Evolutionary conservation across 805 yeast species (phyloP).

Genomic region (Starmera dryadoides): DNA sequence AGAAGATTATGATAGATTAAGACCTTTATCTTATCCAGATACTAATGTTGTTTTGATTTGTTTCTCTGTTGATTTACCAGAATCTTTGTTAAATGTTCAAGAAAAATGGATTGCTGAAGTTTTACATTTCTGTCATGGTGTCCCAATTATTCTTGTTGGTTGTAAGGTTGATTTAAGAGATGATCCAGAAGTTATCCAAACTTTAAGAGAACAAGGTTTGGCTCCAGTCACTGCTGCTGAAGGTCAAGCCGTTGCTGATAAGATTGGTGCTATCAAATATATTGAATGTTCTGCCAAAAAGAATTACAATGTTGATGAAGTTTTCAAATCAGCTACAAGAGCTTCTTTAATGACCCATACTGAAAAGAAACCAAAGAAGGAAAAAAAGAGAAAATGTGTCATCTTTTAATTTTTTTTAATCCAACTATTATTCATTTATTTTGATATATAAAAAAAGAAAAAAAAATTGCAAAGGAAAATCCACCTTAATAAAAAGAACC

Average conservation of each 20-base stretch:
- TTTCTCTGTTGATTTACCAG: constrained; percentile 87
- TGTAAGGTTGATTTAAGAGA: constrained; percentile 86
- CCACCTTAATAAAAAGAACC: no score
- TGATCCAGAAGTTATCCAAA: constrained; percentile 71
- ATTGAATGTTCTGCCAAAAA: constrained; percentile 91
- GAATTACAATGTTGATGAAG: constrained; percentile 88
- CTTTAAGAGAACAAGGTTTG: constrained; percentile 65
- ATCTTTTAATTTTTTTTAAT: no score
- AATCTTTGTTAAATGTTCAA: constrained; percentile 87
- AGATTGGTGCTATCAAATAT: constrained; percentile 81
- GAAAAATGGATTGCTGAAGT: constrained; percentile 96
- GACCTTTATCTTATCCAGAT: constrained; percentile 89
- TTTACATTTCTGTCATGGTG: constrained; percentile 88
- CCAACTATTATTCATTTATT: no score
- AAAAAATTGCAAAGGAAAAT: no score
- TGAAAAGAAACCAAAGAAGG: constrained; percentile 34
- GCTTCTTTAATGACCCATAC: constrained; percentile 63
- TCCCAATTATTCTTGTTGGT: constrained; percentile 87
- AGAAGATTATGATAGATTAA: constrained; percentile 92
- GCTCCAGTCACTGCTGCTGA: constrained; percentile 77
- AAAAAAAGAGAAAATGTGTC: constrained; percentile 65
- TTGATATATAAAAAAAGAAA: no score
- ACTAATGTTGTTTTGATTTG: constrained; percentile 88
- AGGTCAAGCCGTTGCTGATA: constrained; percentile 82
- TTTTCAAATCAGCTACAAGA: constrained; percentile 87